phyloP scores from a whole-genome alignment of 305 asterid genomes.

The Fraxinus velutina region DNA sequence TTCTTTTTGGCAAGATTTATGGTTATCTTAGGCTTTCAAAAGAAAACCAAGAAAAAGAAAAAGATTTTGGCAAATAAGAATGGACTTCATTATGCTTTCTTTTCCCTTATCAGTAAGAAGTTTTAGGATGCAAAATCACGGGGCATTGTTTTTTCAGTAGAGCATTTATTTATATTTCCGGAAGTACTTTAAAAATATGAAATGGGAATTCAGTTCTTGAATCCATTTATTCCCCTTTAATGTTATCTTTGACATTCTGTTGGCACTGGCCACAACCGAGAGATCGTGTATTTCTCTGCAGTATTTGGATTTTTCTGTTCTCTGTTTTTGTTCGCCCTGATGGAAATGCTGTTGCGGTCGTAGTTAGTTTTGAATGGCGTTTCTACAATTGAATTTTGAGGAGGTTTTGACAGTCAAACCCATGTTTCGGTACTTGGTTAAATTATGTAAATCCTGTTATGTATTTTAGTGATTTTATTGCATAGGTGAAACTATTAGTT shows the following conservation, averaged over 20 bases:
- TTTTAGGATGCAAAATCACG: background rate
- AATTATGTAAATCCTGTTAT: background rate
- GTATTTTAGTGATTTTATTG: background rate
- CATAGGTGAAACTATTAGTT: background rate
- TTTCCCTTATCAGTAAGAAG: background rate
- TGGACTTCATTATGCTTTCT: background rate
- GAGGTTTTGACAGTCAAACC: background rate
- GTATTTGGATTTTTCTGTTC: background rate
- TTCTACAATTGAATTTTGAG: background rate
- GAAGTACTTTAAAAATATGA: background rate
- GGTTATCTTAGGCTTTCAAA: background rate
- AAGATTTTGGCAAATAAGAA: background rate
- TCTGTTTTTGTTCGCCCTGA: background rate
- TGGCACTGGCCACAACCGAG: background rate
- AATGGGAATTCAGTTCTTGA: background rate
- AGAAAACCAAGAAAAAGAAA: background rate
- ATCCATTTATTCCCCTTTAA: background rate
- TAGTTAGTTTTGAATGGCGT: background rate
- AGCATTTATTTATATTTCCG: background rate
- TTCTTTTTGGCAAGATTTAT: background rate
- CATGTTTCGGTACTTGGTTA: background rate
- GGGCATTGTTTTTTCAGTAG: background rate
- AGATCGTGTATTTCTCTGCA: background rate
- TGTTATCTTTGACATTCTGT: constrained; percentile 1
- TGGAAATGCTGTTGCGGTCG: background rate